A percentile compares a stretch with the other conserved stretches of the same genome.
Conservation (phyloP, 2,329 filamentous ascomycete genomes). For the Diaporthe vexans region DNA sequence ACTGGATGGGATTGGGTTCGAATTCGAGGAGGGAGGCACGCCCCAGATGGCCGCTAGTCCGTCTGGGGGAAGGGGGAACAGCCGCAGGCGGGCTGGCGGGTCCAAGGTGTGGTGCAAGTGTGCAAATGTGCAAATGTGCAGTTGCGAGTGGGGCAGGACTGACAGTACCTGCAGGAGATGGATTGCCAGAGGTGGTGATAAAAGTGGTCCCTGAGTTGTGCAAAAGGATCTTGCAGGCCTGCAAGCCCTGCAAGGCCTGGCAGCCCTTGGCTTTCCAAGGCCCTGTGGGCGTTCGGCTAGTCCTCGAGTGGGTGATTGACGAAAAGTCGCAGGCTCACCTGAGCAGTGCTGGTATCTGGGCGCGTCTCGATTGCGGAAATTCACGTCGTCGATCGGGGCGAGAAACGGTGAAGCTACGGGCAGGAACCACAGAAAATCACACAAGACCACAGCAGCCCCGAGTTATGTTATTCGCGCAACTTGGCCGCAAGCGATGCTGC, state of each 20-base stretch:
- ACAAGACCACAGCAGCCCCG: neutral
- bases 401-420: neutral
- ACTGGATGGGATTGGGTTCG: slow-evolving; percentile 16
- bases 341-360: slow-evolving; percentile 27
- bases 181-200: neutral
- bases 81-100: slow-evolving; percentile 19
- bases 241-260: neutral
- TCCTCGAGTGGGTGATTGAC: slow-evolving; percentile 11
- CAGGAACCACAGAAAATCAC: neutral
- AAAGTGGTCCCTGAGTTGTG: slow-evolving; percentile 31
- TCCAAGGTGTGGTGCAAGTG: slow-evolving; percentile 10
- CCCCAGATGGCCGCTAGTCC: slow-evolving; percentile 25
- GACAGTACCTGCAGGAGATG: slow-evolving; percentile 25
- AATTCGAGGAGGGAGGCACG: slow-evolving; percentile 23
- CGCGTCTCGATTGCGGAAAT: slow-evolving; percentile 26
- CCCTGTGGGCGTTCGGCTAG: slow-evolving; percentile 1
- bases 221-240: slow-evolving; percentile 5
- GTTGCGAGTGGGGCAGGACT: neutral
- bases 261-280: neutral
- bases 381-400: slow-evolving; percentile 16
- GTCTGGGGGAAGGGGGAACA: slow-evolving; percentile 12
- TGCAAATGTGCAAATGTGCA: neutral
- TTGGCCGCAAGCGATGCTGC: slow-evolving; percentile 16
- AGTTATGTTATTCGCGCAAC: slow-evolving; percentile 27
- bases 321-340: slow-evolving; percentile 26